Conservation (phyloP, 2,329 filamentous ascomycete genomes). For the Madurella fahalii region DNA sequence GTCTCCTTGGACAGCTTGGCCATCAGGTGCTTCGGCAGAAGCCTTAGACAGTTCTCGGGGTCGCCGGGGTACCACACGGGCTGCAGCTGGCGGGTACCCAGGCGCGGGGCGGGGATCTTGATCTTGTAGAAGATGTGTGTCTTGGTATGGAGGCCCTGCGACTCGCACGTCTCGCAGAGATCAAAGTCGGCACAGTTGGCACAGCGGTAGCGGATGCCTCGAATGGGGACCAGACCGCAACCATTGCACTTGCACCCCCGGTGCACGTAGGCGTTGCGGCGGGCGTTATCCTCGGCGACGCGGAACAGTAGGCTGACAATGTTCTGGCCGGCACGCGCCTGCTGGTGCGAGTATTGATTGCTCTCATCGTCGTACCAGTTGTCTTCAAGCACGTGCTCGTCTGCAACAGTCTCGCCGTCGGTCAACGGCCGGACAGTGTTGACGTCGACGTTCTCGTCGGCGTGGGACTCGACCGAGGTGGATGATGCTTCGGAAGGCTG, state of each 20-base stretch:
- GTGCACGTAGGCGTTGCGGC: conserved; percentile 84
- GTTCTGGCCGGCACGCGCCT: conserved; percentile 64
- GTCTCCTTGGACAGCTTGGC: conserved; percentile 67
- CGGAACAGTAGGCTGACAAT: conserved; percentile 82
- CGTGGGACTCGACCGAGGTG: conserved; percentile 38
- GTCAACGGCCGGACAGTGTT: conserved; percentile 27
- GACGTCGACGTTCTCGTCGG: conserved; percentile 41
- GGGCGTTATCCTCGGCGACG: conserved; percentile 89
- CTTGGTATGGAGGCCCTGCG: conserved; percentile 71
- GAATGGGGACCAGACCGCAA: conserved; percentile 83
- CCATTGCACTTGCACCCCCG: conserved; percentile 88
- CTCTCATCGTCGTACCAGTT: conserved; percentile 50
- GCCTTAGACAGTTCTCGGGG: conserved; percentile 64
- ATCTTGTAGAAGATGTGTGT: conserved; percentile 98
- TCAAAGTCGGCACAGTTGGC: conserved; percentile 96
- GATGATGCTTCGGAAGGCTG: conserved; percentile 39
- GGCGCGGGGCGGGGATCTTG: conserved; percentile 78
- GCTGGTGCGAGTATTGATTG: conserved; percentile 38
- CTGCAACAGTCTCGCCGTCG: conserved; percentile 34
- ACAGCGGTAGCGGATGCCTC: conserved; percentile 88
- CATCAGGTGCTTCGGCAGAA: conserved; percentile 63
- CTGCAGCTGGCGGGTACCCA: conserved; percentile 75
- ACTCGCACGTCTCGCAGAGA: conserved; percentile 89
- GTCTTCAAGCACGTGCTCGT: conserved; percentile 37
- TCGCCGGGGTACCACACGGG: conserved; percentile 87